Percentiles rank a stretch among this genome's conserved stretches.
Conservation (phyloP, 169 alveolate species). For the Babesia sp. region DNA sequence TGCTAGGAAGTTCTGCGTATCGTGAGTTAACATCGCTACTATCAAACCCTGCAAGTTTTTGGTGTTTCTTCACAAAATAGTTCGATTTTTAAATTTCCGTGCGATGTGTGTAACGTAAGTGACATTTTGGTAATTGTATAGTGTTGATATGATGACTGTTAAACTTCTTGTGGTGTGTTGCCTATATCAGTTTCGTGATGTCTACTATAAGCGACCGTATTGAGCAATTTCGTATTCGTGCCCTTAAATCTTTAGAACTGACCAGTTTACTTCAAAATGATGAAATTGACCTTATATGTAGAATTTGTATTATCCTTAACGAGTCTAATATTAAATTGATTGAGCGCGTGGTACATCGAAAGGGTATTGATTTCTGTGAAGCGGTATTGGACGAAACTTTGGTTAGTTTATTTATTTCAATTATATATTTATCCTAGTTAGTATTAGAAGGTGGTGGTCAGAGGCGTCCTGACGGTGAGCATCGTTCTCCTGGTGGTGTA, state of each 20-base stretch:
- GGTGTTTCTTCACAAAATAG: conserved; percentile 82
- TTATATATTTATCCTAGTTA: background rate
- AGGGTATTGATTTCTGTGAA: conserved; percentile 61
- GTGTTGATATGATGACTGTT: background rate
- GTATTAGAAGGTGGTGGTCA: conserved; percentile 63
- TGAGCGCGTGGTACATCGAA: conserved; percentile 67
- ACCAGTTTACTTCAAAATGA: conserved; percentile 42
- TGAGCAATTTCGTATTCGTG: conserved; percentile 37
- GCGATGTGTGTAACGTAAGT: conserved; percentile 78
- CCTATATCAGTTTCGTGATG: conserved; percentile 17
- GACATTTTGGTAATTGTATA: conserved; percentile 59
- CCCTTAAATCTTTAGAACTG: conserved; percentile 42
- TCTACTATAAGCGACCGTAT: conserved; percentile 25
- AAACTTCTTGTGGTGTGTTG: conserved; percentile 4
- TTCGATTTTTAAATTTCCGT: conserved; percentile 80
- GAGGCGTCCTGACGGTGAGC: conserved; percentile 39
- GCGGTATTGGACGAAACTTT: conserved; percentile 45
- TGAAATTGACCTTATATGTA: conserved; percentile 65
- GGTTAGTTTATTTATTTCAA: conserved; percentile 9
- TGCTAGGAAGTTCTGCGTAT: conserved; percentile 75
- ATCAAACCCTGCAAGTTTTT: conserved; percentile 76
- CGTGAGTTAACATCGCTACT: background rate
- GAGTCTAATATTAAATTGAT: conserved; percentile 64
- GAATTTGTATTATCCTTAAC: conserved; percentile 50
- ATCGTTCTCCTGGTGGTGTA: conserved; percentile 70